A percentile compares a stretch with the other conserved stretches of the same genome.
phyloP scores from a whole-genome alignment of 768 basidiomycete species.

The Russula abietina region DNA sequence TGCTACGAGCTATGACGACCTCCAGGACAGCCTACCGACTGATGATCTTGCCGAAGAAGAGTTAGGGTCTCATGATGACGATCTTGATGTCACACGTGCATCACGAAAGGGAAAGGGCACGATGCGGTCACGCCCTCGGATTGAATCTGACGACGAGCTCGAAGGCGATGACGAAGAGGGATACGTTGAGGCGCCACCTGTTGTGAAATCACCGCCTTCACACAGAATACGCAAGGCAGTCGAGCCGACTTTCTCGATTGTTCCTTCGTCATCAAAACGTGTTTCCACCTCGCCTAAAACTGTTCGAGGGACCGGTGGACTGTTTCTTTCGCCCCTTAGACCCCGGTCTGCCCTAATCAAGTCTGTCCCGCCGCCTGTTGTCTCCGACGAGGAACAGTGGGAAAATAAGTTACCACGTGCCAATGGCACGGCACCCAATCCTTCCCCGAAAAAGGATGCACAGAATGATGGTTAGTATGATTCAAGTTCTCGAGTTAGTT shows the following conservation, averaged over 20 bases:
- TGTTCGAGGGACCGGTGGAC: neutral
- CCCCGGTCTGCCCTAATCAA: neutral
- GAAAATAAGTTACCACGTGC: neutral
- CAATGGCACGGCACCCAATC: neutral
- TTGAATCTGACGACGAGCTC: constrained; percentile 16
- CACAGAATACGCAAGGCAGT: neutral
- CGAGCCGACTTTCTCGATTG: constrained; percentile 16
- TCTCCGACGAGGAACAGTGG: constrained; percentile 8
- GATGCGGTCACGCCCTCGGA: constrained; percentile 10
- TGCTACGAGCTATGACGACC: constrained; percentile 15
- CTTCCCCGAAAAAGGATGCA: neutral
- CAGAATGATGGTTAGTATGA: constrained; percentile 4
- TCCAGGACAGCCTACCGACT: constrained; percentile 3
- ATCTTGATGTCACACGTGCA: neutral
- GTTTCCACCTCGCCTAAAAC: neutral
- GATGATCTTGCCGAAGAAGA: constrained; percentile 15
- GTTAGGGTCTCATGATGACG: constrained; percentile 15
- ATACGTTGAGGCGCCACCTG: neutral
- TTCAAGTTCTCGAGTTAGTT: neutral
- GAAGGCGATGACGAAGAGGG: constrained; percentile 4
- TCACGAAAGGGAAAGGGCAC: constrained; percentile 5
- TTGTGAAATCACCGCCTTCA: neutral
- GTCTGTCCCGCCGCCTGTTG: neutral
- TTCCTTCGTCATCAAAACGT: constrained; percentile 12
- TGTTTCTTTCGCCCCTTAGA: neutral